Percentiles rank a stretch among this genome's conserved stretches.
Evolutionary conservation across 768 basidiomycete species (phyloP).

Genomic region (Exidia glandulosa): DNA sequence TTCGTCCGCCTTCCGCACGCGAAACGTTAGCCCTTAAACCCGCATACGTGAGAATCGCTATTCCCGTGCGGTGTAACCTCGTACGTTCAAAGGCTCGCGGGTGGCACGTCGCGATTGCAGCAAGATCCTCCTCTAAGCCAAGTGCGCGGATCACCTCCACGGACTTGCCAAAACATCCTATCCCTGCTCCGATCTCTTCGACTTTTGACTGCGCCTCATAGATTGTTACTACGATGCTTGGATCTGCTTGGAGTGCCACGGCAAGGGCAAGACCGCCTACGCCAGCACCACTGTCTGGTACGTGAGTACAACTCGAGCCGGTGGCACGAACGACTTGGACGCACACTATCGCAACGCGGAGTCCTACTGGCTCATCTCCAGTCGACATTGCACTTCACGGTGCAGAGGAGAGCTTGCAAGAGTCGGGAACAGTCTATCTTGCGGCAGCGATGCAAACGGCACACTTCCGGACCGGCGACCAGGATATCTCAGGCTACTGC

Average conservation of each 20-base stretch:
- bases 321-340: too few relatives aligned
- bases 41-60: too few relatives aligned
- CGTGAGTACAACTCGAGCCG: too few relatives aligned
- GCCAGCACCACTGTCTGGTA: slow-evolving; percentile 17
- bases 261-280: slow-evolving; percentile 22
- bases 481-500: too few relatives aligned
- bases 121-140: slow-evolving; percentile 15
- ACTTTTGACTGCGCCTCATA: slow-evolving; percentile 30
- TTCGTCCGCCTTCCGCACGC: slow-evolving; percentile 33
- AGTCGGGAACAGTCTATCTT: too few relatives aligned
- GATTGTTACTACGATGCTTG: slow-evolving; percentile 17
- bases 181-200: slow-evolving; percentile 38
- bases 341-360: too few relatives aligned
- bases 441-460: too few relatives aligned
- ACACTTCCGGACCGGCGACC: too few relatives aligned
- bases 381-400: too few relatives aligned
- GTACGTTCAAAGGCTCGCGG: slow-evolving; percentile 8
- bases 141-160: slow-evolving; percentile 17
- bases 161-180: slow-evolving; percentile 21
- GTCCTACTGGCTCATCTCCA: too few relatives aligned
- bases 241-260: slow-evolving; percentile 15
- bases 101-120: slow-evolving; percentile 14
- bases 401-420: too few relatives aligned
- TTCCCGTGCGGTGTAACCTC: slow-evolving; percentile 9
- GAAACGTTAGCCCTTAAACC: slow-evolving; percentile 31